These are phyloP conservation scores for Asterochloris sp. DNA, from an alignment of 139 green algal species.

Conservation along the genomic window DNA sequence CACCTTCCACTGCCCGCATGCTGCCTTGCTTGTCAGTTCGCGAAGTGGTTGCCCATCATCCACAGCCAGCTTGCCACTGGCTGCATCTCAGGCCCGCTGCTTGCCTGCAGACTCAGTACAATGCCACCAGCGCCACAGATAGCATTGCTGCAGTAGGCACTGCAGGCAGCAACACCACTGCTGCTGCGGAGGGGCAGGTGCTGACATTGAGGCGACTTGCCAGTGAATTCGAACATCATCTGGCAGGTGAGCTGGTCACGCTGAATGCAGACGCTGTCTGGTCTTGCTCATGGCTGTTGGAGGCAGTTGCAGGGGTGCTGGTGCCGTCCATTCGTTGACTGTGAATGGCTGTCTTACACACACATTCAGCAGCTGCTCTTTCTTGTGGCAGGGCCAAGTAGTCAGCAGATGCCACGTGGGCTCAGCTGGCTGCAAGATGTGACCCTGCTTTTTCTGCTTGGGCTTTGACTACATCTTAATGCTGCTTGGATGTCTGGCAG, in stretches of 20 bases:
- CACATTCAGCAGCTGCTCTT: not conserved
- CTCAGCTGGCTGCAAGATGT: not conserved
- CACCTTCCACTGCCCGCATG: too few species aligned
- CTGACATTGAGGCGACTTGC: constrained; percentile 1
- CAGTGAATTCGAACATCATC: not conserved
- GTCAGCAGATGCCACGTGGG: not conserved
- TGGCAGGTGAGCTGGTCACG: not conserved
- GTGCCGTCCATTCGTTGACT: not conserved
- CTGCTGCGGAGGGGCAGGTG: not conserved
- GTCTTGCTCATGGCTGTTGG: too few species aligned
- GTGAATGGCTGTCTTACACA: not conserved
- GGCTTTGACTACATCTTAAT: not conserved
- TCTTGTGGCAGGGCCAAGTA: not conserved
- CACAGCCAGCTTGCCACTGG: too few species aligned
- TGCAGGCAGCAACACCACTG: too few species aligned
- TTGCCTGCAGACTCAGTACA: too few species aligned
- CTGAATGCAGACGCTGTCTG: too few species aligned
- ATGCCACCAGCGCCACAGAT: too few species aligned
- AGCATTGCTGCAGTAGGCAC: too few species aligned
- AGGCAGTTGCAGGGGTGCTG: not conserved
- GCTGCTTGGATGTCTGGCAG: not conserved
- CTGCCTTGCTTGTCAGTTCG: too few species aligned
- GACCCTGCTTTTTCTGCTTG: not conserved
- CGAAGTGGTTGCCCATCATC: too few species aligned
- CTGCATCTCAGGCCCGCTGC: too few species aligned